A percentile compares a stretch with the other conserved stretches of the same genome.
phyloP scores from a whole-genome alignment of 768 basidiomycete species.

The Amanita molliuscula region DNA sequence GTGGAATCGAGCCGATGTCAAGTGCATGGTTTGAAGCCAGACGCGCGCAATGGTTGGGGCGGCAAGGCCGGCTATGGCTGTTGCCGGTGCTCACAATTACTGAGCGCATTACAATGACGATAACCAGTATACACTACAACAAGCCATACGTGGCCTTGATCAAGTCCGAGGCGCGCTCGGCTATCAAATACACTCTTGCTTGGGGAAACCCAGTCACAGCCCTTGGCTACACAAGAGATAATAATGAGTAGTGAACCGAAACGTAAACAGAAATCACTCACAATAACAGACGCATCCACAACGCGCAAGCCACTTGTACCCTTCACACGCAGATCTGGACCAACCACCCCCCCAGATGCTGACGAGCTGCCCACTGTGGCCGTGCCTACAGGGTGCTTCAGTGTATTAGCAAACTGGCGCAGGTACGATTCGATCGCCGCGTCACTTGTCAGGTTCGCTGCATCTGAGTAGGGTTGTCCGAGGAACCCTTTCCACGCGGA shows the following conservation, averaged over 20 bases:
- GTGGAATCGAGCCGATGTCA: neutral
- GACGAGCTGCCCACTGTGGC: constrained; percentile 20
- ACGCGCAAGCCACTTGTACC: constrained; percentile 25
- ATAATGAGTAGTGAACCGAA: neutral
- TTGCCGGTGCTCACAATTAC: neutral
- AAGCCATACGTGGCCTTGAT: constrained; percentile 14
- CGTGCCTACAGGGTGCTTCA: constrained; percentile 23
- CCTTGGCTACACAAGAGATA: neutral
- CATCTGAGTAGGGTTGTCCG: constrained; percentile 11
- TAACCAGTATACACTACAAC: no score
- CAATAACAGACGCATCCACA: constrained; percentile 29
- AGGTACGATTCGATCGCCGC: constrained; percentile 16
- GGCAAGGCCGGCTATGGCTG: neutral
- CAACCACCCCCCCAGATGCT: constrained; percentile 23
- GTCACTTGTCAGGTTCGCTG: constrained; percentile 16
- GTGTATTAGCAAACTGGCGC: constrained; percentile 11
- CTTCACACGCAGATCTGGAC: constrained; percentile 27
- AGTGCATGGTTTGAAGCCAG: neutral
- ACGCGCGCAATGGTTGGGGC: neutral
- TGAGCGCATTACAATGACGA: no score
- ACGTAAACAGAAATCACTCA: constrained; percentile 9
- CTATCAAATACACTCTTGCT: constrained; percentile 22
- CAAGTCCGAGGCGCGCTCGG: constrained; percentile 24
- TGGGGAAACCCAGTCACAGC: constrained; percentile 14
- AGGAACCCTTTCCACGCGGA: constrained; percentile 19